Evolutionary conservation across 768 basidiomycete genomes (phyloP).

Genomic region (Psilocybe cyanescens): DNA sequence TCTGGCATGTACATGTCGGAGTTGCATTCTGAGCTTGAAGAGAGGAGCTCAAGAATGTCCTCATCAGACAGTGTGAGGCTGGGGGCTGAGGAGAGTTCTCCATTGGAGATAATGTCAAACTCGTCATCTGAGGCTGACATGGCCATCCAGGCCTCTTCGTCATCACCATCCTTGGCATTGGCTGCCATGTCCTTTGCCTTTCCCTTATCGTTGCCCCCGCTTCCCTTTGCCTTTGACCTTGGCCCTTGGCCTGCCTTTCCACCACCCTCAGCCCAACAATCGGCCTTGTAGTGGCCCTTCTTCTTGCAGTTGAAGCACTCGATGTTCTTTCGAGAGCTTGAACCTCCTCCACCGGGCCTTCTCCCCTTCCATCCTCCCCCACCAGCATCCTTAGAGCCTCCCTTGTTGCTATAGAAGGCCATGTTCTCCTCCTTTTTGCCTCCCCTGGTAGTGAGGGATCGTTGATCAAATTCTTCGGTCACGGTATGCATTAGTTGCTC

Average conservation of each 20-base stretch:
- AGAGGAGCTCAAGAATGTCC: too few species aligned
- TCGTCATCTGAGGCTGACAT: too few species aligned
- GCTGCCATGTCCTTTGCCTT: too few species aligned
- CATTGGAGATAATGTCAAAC: too few species aligned
- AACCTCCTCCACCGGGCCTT: background rate
- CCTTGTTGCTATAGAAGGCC: constrained; percentile 15
- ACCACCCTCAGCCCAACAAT: constrained; percentile 41
- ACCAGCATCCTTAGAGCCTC: background rate
- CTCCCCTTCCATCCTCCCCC: too few species aligned
- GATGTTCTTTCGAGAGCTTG: background rate
- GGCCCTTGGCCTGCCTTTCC: constrained; percentile 39
- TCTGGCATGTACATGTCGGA: too few species aligned
- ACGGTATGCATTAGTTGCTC: constrained; percentile 9
- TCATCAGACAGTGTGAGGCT: too few species aligned
- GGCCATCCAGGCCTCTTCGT: too few species aligned
- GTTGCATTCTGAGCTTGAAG: too few species aligned
- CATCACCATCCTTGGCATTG: too few species aligned
- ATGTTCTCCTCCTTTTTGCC: constrained; percentile 22
- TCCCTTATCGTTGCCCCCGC: constrained; percentile 13
- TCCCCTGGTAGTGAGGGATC: constrained; percentile 15
- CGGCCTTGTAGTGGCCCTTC: constrained; percentile 29
- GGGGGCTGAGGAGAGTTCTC: too few species aligned
- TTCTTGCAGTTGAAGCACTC: constrained; percentile 17
- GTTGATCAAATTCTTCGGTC: constrained; percentile 30
- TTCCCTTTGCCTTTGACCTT: constrained; percentile 14